Evolutionary conservation across 2,329 filamentous ascomycete genomes (phyloP).

Genomic region (Cyphellophora europaea): DNA sequence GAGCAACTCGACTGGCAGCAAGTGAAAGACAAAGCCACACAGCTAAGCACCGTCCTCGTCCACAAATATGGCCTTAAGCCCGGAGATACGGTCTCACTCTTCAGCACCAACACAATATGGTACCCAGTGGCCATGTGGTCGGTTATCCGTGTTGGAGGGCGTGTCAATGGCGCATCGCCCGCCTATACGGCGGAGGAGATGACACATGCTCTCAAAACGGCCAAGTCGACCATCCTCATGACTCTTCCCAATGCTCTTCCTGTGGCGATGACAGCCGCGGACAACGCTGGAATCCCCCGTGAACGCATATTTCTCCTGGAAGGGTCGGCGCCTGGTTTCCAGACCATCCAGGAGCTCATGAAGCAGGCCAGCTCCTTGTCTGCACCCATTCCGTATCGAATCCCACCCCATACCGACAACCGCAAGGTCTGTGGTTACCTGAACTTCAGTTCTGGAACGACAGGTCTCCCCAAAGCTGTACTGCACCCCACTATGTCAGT

Average conservation of each 20-base stretch:
- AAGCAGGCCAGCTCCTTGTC: conserved; percentile 20
- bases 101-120: conserved; percentile 58
- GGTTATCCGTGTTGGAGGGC: conserved; percentile 43
- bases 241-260: conserved; percentile 28
- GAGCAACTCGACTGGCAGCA: conserved; percentile 48
- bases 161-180: conserved; percentile 53
- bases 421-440: conserved; percentile 44
- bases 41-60: conserved; percentile 51
- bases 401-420: conserved; percentile 38
- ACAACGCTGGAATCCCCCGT: conserved; percentile 42
- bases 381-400: conserved; percentile 28
- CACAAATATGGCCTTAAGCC: conserved; percentile 44
- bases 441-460: conserved; percentile 26
- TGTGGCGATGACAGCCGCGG: conserved; percentile 44
- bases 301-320: conserved; percentile 48
- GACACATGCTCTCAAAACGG: conserved; percentile 53
- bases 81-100: conserved; percentile 51
- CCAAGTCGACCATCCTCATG: conserved; percentile 35
- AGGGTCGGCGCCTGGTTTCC: conserved; percentile 35
- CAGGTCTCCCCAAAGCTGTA: conserved; percentile 23
- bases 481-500: too few relatives aligned
- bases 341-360: conserved; percentile 27
- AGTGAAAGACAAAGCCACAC: conserved; percentile 46
- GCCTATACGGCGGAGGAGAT: conserved; percentile 61
- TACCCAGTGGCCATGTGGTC: conserved; percentile 56